Evolutionary conservation across 345 rosid species (phyloP), one percentile per base, ranked within the genome.

Genomic region (Murraya paniculata): DNA sequence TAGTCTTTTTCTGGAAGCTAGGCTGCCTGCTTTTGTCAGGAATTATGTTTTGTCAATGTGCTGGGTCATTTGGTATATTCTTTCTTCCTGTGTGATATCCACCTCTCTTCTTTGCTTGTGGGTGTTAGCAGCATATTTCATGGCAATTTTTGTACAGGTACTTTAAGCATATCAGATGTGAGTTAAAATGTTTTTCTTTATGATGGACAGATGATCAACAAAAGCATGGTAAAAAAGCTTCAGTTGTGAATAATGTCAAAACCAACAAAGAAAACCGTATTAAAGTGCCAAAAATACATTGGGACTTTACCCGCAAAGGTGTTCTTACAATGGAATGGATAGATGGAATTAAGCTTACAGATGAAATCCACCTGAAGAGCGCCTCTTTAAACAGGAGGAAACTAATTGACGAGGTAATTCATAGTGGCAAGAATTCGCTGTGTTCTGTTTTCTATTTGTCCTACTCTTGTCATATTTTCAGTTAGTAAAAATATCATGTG

Each of bases 301-400:
- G 99, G 99, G 87, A 89, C 19, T 68, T 87, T 69, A 94, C 98
- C 8, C 88, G 94, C 69, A 91, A 85, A 50, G 88, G 91, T 66
- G 99, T 96, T 55, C 97, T 96, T 67, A 96, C 99, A 14, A 94
- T 96, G 99, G 98, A 96, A 82, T 96, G 99, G 99, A 72, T 96
- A 45, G 95, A 96, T 88, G 97, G 93, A 79, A 94, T 96, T 85
- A 96, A 94, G 84, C 93, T 96, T 72, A 96, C 99, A 30, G 92
- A 96, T 83, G 91, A 92, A 73, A 72, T 77, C 61, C 78, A 84
- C 76, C 82, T 96, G 79, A 84, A 61, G 76, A 82, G 76, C 77
- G 97, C 97, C 19, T 72, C 73, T 81, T 85, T 96, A 75, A 83
- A 94, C 88, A 87, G 91, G 78, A 84, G 88, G 86, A 87, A 88